Evolutionary conservation across 2,329 filamentous ascomycete genomes (phyloP).

Genomic region (Microsporum canis): DNA sequence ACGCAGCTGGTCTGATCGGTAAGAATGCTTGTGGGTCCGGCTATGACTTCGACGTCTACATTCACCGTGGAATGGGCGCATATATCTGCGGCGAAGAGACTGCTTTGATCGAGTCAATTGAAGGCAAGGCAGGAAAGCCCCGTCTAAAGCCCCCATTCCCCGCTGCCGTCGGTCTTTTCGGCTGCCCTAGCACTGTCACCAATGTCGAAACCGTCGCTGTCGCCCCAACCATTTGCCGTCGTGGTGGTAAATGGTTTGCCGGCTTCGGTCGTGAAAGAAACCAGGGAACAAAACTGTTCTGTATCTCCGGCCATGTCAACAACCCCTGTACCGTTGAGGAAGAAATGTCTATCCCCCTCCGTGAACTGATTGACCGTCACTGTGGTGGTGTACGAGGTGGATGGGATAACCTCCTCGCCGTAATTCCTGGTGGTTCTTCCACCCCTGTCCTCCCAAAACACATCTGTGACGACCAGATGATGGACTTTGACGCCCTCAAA

Average conservation of each 20-base stretch:
- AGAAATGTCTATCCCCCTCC: slow-evolving; percentile 96
- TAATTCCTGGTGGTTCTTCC: slow-evolving; percentile 94
- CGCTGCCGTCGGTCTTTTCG: slow-evolving; percentile 91
- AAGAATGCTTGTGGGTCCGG: slow-evolving; percentile 96
- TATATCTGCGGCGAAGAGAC: slow-evolving; percentile 99
- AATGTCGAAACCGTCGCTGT: slow-evolving; percentile 97
- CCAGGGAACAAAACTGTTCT: slow-evolving; percentile 93
- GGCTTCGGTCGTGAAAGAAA: slow-evolving; percentile 92
- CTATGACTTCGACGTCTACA: slow-evolving; percentile 94
- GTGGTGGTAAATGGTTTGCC: slow-evolving; percentile 87
- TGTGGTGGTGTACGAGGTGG: slow-evolving; percentile 92
- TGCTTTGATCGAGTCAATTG: slow-evolving; percentile 91
- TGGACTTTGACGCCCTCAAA: slow-evolving; percentile 98
- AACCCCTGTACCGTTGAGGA: slow-evolving; percentile 97
- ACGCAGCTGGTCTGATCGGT: slow-evolving; percentile 84
- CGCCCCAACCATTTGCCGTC: slow-evolving; percentile 85
- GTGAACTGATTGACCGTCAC: slow-evolving; percentile 95
- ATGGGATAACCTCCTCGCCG: slow-evolving; percentile 92
- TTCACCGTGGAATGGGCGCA: slow-evolving; percentile 93
- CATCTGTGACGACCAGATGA: slow-evolving; percentile 87
- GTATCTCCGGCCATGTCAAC: slow-evolving; percentile 97
- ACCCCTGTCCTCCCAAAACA: slow-evolving; percentile 87
- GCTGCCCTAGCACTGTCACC: slow-evolving; percentile 93
- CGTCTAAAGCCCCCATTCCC: slow-evolving; percentile 98
- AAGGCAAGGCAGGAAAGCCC: slow-evolving; percentile 97